Conservation (phyloP, 768 basidiomycete species). For the Candolleomyces aberdarensis region DNA sequence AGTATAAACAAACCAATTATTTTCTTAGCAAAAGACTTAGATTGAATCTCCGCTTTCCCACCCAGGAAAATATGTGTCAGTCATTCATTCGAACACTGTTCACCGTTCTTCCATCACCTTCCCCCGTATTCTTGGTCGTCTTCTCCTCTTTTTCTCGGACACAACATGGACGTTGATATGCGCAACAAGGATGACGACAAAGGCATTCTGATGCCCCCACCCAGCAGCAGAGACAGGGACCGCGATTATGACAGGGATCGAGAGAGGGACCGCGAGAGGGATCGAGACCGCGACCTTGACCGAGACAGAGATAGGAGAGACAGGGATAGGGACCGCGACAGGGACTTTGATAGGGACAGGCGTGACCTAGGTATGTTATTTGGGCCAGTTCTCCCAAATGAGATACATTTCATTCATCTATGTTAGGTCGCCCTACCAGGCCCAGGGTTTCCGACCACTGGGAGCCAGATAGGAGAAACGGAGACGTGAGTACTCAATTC, state of each 20-base stretch:
- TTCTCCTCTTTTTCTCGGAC: neutral
- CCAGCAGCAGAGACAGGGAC: constrained; percentile 41
- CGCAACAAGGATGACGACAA: constrained; percentile 77
- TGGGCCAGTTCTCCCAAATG: constrained; percentile 5
- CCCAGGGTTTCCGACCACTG: constrained; percentile 69
- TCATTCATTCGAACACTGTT: neutral
- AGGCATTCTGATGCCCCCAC: constrained; percentile 32
- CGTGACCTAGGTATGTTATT: constrained; percentile 54
- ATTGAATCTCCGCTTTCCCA: neutral
- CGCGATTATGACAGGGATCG: constrained; percentile 44
- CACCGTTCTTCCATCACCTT: constrained; percentile 2
- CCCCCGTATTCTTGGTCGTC: neutral
- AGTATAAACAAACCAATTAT: neutral
- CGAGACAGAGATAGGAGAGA: constrained; percentile 40
- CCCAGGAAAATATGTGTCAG: neutral
- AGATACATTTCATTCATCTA: neutral
- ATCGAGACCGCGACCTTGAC: constrained; percentile 39
- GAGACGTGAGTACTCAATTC: constrained; percentile 50
- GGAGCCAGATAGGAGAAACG: constrained; percentile 78
- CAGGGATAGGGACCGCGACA: constrained; percentile 34
- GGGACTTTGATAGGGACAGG: constrained; percentile 33
- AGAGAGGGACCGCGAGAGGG: constrained; percentile 43
- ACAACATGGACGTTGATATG: constrained; percentile 76
- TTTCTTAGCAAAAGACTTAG: neutral
- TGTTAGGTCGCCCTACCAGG: constrained; percentile 32